Percentiles rank a stretch among this genome's conserved stretches.
phyloP scores from a whole-genome alignment of 495 filamentous ascomycete species.

The Cetradonia linearis region DNA sequence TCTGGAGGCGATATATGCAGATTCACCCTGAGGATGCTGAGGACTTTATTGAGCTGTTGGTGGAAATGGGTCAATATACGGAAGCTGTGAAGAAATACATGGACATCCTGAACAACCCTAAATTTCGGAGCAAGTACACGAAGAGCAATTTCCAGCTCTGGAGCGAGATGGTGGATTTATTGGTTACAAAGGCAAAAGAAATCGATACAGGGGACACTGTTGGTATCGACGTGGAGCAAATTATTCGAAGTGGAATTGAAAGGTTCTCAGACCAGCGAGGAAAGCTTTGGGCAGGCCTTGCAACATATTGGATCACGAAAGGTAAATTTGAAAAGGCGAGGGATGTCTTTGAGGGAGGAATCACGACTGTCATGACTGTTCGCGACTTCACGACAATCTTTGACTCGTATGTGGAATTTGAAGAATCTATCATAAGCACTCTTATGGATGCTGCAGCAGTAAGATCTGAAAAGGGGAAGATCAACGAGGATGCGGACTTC shows the following conservation, averaged over 20 bases:
- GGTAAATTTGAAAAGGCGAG: slow-evolving; percentile 85
- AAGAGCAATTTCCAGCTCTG: slow-evolving; percentile 95
- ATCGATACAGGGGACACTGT: slow-evolving; percentile 69
- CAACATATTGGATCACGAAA: slow-evolving; percentile 92
- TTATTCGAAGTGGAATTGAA: slow-evolving; percentile 86
- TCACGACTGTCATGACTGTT: slow-evolving; percentile 98
- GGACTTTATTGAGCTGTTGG: slow-evolving; percentile 82
- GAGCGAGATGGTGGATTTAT: slow-evolving; percentile 95
- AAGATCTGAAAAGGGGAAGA: slow-evolving; percentile 69
- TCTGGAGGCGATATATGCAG: slow-evolving; percentile 96
- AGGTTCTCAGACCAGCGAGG: slow-evolving; percentile 91
- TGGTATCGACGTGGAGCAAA: slow-evolving; percentile 85
- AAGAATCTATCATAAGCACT: slow-evolving; percentile 86
- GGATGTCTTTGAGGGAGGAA: slow-evolving; percentile 93
- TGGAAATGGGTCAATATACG: slow-evolving; percentile 74
- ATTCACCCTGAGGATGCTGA: slow-evolving; percentile 94
- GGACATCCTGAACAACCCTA: slow-evolving; percentile 83
- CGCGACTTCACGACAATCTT: slow-evolving; percentile 95
- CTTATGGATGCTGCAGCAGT: slow-evolving; percentile 80
- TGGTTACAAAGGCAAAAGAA: slow-evolving; percentile 83
- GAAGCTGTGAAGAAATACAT: slow-evolving; percentile 92
- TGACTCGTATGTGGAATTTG: slow-evolving; percentile 92
- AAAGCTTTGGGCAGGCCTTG: slow-evolving; percentile 91
- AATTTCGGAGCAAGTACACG: slow-evolving; percentile 82
- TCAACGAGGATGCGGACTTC: slow-evolving; percentile 82